Evolutionary conservation across 768 basidiomycete genomes (phyloP), one percentile per base, ranked within the genome.

Genomic region (Macrolepiota albuminosa): DNA sequence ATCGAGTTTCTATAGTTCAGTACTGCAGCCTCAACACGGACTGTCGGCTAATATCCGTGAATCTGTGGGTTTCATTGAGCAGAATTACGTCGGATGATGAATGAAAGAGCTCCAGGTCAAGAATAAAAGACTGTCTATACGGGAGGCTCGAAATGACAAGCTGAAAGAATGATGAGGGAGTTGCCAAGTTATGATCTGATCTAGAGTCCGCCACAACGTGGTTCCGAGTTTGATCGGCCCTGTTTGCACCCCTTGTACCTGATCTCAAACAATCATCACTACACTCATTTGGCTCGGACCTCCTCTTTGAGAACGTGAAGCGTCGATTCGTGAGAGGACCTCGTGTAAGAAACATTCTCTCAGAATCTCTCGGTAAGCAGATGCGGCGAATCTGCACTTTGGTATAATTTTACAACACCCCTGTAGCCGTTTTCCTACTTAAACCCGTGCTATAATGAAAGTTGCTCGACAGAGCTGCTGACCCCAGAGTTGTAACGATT

Each of bases 351-450:
- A 49, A 52, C 49, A 58, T 49, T 59, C 51, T 51, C 42, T 61
- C 33, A 45, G 47, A 63, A 54, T 59, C 51, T 37, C 51, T 63
- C 62, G 64, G 66, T 65, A 65, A 65, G 66, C 53, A 58, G 54
- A 55, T 47, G 39, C 58, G 56, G 37, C 56, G 58, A 61, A 61
- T 60, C 61, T 56, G 57, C 54, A 46, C 40, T 56, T 42, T 58
- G 54, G 33, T 37, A 62, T 63, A 63, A 59, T 55, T 53, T 63
- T 52, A 60, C 40, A 47, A 33, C 45, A 61, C 62, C 59, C 66
- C 63, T 67, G 60, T 60, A 65, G 62, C 16, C 16, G 49, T 26
- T 58, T 54, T 48, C 58, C 61, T 62, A 62, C 61, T 64, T 67
- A 65, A 63, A 62, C 61, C 46, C 62, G 29, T 42, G 54, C n/a